A percentile compares a stretch with the other conserved stretches of the same genome.
These are phyloP conservation scores for Sequoia sempervirens DNA, from an alignment of 75 land plant genomes.

Conservation along the genomic window DNA sequence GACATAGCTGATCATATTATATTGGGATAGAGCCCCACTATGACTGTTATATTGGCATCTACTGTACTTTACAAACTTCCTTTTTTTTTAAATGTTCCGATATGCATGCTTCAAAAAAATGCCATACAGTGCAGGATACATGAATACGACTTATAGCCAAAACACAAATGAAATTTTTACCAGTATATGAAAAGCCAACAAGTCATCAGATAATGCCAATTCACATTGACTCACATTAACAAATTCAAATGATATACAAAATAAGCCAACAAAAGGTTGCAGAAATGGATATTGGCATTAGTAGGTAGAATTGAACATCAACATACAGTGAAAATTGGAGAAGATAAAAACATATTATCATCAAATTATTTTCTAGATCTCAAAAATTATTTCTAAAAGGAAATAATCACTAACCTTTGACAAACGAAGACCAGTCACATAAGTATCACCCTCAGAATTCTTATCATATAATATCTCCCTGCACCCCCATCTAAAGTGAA, in stretches of 20 bases:
- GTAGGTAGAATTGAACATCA: neutral
- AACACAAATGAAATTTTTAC: neutral
- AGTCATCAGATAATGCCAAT: neutral
- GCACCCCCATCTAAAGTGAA: constrained; percentile 95
- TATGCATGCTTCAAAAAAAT: neutral
- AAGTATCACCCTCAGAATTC: constrained; percentile 59
- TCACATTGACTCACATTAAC: neutral
- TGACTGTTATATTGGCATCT: neutral
- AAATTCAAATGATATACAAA: neutral
- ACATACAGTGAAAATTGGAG: neutral
- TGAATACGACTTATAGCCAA: neutral
- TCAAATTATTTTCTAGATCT: neutral
- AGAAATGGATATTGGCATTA: neutral
- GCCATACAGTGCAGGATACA: neutral
- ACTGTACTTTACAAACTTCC: neutral
- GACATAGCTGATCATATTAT: neutral
- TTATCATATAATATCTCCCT: constrained; percentile 76
- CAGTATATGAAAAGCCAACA: neutral
- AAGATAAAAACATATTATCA: neutral
- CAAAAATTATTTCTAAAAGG: neutral
- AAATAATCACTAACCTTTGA: constrained; percentile 52
- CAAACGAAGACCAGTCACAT: constrained; percentile 75
- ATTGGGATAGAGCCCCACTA: neutral
- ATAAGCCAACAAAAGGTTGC: neutral
- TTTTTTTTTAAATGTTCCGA: neutral